These are phyloP conservation scores for Mallotus repandus DNA, from an alignment of 441 rosid species.

Conservation along the genomic window DNA sequence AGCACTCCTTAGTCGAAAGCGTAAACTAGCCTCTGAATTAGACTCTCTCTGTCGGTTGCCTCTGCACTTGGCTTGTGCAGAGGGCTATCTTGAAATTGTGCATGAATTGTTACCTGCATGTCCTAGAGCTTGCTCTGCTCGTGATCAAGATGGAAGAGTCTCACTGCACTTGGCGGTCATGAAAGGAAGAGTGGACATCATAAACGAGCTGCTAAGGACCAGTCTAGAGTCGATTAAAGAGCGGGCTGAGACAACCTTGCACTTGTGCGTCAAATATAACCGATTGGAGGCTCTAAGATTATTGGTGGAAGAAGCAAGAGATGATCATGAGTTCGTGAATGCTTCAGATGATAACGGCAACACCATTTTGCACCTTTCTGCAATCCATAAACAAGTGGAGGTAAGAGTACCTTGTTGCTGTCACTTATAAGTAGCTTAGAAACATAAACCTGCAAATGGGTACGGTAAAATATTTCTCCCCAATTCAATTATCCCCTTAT, in stretches of 20 bases:
- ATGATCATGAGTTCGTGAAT: background rate
- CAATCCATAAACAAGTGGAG: slow-evolving; percentile 1
- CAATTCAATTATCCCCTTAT: too few species aligned
- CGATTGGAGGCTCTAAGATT: background rate
- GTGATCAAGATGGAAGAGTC: slow-evolving; percentile 3
- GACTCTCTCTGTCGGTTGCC: background rate
- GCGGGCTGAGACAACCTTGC: background rate
- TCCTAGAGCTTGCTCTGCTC: background rate
- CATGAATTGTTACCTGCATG: background rate
- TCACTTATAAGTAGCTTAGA: too few species aligned
- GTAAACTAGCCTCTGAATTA: background rate
- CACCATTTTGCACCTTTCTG: slow-evolving; percentile 9
- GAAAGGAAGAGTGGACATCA: slow-evolving; percentile 1
- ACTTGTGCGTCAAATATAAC: background rate
- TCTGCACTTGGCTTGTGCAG: slow-evolving; percentile 1
- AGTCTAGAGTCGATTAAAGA: background rate
- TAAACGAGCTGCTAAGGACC: background rate
- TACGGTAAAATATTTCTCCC: too few species aligned
- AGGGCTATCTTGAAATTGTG: background rate
- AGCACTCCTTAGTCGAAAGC: background rate
- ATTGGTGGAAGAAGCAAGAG: background rate
- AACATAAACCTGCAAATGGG: too few species aligned
- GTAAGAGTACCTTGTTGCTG: background rate
- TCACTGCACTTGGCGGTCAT: slow-evolving; percentile 9
- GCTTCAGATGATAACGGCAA: background rate